Conservation (phyloP, 2,329 filamentous ascomycete species). For the Tolypocladium inflatum region DNA sequence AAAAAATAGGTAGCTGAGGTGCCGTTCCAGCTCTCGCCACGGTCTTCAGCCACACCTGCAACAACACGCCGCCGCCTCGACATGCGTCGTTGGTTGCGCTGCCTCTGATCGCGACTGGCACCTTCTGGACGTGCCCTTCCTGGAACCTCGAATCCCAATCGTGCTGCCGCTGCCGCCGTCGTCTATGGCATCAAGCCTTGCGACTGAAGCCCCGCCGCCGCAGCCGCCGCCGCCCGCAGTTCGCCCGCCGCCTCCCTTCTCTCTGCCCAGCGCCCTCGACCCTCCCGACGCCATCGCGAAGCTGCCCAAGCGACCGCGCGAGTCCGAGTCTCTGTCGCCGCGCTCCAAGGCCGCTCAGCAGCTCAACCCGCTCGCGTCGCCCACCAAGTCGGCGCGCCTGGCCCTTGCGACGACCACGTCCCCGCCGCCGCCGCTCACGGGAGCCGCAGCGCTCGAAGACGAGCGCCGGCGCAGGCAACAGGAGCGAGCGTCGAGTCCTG, state of each 20-base stretch:
- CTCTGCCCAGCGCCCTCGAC: constrained; percentile 21
- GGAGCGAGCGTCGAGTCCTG: constrained; percentile 22
- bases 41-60: constrained; percentile 32
- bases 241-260: constrained; percentile 23
- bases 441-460: constrained; percentile 44
- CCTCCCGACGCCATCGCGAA: constrained; percentile 30
- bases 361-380: constrained; percentile 33
- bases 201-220: constrained; percentile 30
- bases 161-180: not conserved
- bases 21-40: constrained; percentile 29
- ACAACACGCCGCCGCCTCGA: constrained; percentile 22
- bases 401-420: constrained; percentile 30
- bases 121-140: constrained; percentile 2
- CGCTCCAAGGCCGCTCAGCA: constrained; percentile 17
- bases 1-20: constrained; percentile 12
- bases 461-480: constrained; percentile 37
- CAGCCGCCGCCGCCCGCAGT: constrained; percentile 31
- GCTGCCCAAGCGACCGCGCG: constrained; percentile 35
- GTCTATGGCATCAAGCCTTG: constrained; percentile 46
- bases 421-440: constrained; percentile 39
- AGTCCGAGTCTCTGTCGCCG: constrained; percentile 33
- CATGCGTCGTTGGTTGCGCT: constrained; percentile 21
- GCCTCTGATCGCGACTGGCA: constrained; percentile 4
- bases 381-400: constrained; percentile 44
- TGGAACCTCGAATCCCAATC: constrained; percentile 1